Percentiles rank a stretch among this genome's conserved stretches.
Conservation (phyloP, 169 alveolate genomes). For the Eimeria falciformis region DNA sequence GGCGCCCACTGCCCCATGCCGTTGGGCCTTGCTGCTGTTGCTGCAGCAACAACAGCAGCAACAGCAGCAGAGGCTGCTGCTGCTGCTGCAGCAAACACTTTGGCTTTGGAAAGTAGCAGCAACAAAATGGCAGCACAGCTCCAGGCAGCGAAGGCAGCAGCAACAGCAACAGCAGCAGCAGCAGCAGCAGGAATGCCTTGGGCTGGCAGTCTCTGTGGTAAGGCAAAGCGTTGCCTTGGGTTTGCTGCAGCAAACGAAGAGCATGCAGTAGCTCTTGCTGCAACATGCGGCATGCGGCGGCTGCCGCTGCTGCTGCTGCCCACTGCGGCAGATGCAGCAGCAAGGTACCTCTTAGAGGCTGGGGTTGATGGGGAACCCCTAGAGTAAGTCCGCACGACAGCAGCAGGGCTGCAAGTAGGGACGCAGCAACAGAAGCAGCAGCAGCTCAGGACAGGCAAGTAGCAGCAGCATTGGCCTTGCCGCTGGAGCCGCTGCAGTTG, state of each 20-base stretch:
- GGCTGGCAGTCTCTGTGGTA: slow-evolving; percentile 42
- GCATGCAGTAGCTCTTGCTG: slow-evolving; percentile 54
- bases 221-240: slow-evolving; percentile 60
- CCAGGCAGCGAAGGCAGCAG: slow-evolving; percentile 43
- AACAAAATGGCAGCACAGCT: slow-evolving; percentile 7
- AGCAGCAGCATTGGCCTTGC: no score
- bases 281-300: slow-evolving; percentile 14
- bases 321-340: slow-evolving; percentile 34
- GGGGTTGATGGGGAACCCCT: no score
- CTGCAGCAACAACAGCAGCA: slow-evolving; percentile 57
- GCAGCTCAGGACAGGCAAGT: no score
- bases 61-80: slow-evolving; percentile 57
- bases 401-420: no score
- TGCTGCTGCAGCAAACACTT: slow-evolving; percentile 8
- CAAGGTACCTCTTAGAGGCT: slow-evolving; percentile 44
- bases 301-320: slow-evolving; percentile 51
- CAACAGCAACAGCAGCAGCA: slow-evolving; percentile 62
- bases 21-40: slow-evolving; percentile 57
- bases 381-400: no score
- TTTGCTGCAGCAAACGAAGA: slow-evolving; percentile 57
- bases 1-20: slow-evolving; percentile 65
- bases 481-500: not conserved
- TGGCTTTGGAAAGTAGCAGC: slow-evolving; percentile 9
- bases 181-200: slow-evolving; percentile 57
- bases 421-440: no score